Percentiles rank a stretch among this genome's conserved stretches.
phyloP scores from a whole-genome alignment of 352 stramenopile species.

The Aphanomyces euteiches region DNA sequence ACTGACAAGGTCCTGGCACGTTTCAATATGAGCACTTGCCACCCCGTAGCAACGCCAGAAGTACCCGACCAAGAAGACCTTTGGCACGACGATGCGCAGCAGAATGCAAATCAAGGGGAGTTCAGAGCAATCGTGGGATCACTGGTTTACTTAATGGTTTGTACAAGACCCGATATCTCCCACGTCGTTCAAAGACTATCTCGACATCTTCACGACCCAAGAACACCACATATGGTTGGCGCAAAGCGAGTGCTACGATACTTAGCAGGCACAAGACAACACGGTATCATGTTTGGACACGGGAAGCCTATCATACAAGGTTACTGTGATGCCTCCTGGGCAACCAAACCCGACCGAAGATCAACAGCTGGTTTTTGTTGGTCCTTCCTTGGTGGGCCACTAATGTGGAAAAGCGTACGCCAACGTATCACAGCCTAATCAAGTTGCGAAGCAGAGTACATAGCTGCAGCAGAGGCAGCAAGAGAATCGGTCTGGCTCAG shows the following conservation, averaged over 20 bases:
- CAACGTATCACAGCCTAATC: constrained; percentile 30
- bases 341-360: constrained; percentile 18
- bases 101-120: neutral
- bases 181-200: constrained; percentile 20
- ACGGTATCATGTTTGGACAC: neutral
- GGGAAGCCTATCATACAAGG: neutral
- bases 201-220: constrained; percentile 1
- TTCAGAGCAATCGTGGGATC: constrained; percentile 23
- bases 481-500: constrained; percentile 31
- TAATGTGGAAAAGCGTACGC: constrained; percentile 8
- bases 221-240: neutral
- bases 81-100: constrained; percentile 1
- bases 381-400: neutral
- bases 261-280: neutral
- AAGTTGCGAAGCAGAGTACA: constrained; percentile 33
- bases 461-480: constrained; percentile 23
- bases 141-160: constrained; percentile 32
- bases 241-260: constrained; percentile 19
- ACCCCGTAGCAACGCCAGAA: constrained; percentile 24
- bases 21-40: constrained; percentile 19
- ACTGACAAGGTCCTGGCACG: constrained; percentile 18
- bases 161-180: constrained; percentile 33
- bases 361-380: constrained; percentile 16
- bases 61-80: constrained; percentile 15
- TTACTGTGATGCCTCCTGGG: constrained; percentile 18